These are phyloP conservation scores for Clarireedia homoeocarpa DNA, from an alignment of 2,329 filamentous ascomycete species.

Conservation along the genomic window DNA sequence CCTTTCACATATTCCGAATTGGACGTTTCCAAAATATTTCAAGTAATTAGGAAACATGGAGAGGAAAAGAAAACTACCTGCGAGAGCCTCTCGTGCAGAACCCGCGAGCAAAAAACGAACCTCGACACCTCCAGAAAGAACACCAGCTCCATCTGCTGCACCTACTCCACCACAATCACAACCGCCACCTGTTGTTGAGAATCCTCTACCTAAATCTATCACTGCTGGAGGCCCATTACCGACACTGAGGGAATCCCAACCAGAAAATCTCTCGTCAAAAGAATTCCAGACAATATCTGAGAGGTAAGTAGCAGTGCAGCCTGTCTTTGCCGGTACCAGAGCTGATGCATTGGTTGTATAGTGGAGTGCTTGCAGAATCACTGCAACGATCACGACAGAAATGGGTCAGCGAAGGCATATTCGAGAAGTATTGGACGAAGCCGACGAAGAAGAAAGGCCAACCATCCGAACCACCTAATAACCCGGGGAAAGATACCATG, in stretches of 20 bases:
- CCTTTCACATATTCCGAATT: too few species aligned
- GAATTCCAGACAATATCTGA: slow-evolving; percentile 70
- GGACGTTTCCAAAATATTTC: not conserved
- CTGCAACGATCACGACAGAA: slow-evolving; percentile 63
- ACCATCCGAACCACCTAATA: slow-evolving; percentile 52
- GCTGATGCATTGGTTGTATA: slow-evolving; percentile 30
- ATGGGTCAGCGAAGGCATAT: slow-evolving; percentile 66
- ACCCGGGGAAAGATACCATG: slow-evolving; percentile 65
- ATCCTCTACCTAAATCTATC: slow-evolving; percentile 53
- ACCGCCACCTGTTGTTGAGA: slow-evolving; percentile 20
- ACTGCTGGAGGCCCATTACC: slow-evolving; percentile 61
- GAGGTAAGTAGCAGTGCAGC: slow-evolving; percentile 41
- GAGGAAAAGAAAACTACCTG: slow-evolving; percentile 57
- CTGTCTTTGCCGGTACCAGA: not conserved
- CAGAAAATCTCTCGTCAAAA: slow-evolving; percentile 50
- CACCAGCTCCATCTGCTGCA: slow-evolving; percentile 33
- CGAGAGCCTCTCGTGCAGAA: slow-evolving; percentile 51
- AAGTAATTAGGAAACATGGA: slow-evolving; percentile 41
- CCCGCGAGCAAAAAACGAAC: slow-evolving; percentile 52
- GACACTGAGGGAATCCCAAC: slow-evolving; percentile 59
- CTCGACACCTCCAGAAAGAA: slow-evolving; percentile 45
- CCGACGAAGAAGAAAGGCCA: slow-evolving; percentile 61
- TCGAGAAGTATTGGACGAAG: slow-evolving; percentile 73
- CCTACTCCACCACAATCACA: slow-evolving; percentile 26
- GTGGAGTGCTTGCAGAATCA: slow-evolving; percentile 68